Percentiles rank a stretch among this genome's conserved stretches.
Conservation (phyloP, 257 asterid species). For the Craterostigma plantagineum region DNA sequence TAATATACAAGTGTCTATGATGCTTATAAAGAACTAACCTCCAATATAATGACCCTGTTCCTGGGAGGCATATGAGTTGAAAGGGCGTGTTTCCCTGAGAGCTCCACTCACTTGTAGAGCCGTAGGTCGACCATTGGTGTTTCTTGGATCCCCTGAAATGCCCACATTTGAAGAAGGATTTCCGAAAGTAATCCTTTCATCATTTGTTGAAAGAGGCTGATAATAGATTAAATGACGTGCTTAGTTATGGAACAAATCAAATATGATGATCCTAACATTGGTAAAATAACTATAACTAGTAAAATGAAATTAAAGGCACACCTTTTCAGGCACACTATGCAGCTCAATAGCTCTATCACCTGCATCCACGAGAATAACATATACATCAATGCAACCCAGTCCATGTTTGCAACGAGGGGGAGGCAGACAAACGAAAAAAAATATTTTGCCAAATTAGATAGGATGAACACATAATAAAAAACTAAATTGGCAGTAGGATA, state of each 20-base stretch:
- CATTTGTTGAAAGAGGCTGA: conserved; percentile 70
- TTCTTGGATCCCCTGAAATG: conserved; percentile 47
- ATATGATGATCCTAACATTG: conserved; percentile 12
- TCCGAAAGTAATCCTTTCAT: conserved; percentile 57
- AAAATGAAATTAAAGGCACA: neutral
- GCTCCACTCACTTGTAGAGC: conserved; percentile 44
- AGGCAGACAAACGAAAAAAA: too few relatives aligned
- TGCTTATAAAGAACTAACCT: conserved; percentile 29
- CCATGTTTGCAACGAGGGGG: too few relatives aligned
- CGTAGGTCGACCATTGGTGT: conserved; percentile 42
- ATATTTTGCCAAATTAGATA: too few relatives aligned
- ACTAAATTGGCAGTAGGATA: too few relatives aligned
- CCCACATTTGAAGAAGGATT: conserved; percentile 55
- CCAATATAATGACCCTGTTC: conserved; percentile 66
- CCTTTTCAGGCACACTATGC: conserved; percentile 73
- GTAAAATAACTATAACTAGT: conserved; percentile 7
- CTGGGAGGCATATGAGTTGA: conserved; percentile 39
- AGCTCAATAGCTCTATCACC: conserved; percentile 64
- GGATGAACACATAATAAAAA: too few relatives aligned
- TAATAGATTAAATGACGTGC: conserved; percentile 19
- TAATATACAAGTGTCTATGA: neutral
- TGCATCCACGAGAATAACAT: conserved; percentile 22
- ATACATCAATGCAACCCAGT: too few relatives aligned
- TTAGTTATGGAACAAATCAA: conserved; percentile 14
- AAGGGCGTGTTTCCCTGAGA: conserved; percentile 26